phyloP scores from a whole-genome alignment of 495 filamentous ascomycete genomes.

The Penicillium subrubescens region DNA sequence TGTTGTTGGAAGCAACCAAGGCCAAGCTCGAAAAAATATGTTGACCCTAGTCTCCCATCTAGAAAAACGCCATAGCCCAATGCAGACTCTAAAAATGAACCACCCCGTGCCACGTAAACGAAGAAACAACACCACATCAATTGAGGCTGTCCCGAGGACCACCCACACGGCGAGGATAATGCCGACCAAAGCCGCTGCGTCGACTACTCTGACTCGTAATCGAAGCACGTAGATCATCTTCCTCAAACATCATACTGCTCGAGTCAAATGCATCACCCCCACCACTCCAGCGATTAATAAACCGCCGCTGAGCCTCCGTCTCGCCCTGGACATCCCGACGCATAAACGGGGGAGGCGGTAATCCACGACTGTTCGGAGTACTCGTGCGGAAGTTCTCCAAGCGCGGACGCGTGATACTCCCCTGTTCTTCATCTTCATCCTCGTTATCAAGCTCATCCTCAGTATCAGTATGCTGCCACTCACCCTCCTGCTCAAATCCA shows the following conservation, averaged over 20 bases:
- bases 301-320: conserved; percentile 48
- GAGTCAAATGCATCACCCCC: conserved; percentile 46
- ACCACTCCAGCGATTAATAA: conserved; percentile 50
- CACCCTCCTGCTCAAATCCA: conserved; percentile 38
- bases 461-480: conserved; percentile 77
- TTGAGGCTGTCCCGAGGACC: conserved; percentile 46
- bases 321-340: conserved; percentile 25
- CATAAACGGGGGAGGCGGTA: conserved; percentile 34
- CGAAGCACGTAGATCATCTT: conserved; percentile 47
- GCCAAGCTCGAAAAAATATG: background rate
- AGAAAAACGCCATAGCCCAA: background rate
- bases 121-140: conserved; percentile 10
- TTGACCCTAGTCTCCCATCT: background rate
- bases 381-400: conserved; percentile 41
- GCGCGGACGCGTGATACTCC: background rate
- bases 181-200: conserved; percentile 37
- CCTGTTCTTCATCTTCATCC: conserved; percentile 37
- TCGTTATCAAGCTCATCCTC: conserved; percentile 65
- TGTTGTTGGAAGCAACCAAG: no score
- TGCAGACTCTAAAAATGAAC: background rate
- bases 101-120: background rate
- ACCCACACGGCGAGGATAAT: conserved; percentile 41
- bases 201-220: conserved; percentile 45
- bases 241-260: conserved; percentile 44
- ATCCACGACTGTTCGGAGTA: conserved; percentile 37